These are phyloP conservation scores for Talaromyces adpressus DNA, from an alignment of 495 filamentous ascomycete genomes.

Conservation along the genomic window DNA sequence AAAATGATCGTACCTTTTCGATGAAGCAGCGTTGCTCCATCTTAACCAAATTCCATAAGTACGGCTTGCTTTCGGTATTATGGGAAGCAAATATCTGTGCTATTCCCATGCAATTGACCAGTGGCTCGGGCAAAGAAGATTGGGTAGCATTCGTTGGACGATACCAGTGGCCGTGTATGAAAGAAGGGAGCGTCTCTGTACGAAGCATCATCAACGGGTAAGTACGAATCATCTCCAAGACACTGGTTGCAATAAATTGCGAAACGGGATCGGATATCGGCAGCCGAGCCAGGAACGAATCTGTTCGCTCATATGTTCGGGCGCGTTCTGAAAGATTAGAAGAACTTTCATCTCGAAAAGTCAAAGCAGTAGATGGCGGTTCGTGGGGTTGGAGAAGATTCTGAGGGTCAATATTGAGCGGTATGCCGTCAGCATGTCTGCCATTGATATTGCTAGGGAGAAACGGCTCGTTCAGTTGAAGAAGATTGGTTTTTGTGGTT, in stretches of 20 bases:
- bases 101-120: constrained; percentile 16
- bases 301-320: not conserved
- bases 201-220: constrained; percentile 19
- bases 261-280: constrained; percentile 3
- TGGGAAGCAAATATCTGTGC: constrained; percentile 15
- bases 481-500: not conserved
- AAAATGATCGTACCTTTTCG: constrained; percentile 7
- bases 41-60: constrained; percentile 11
- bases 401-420: not conserved
- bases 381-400: not conserved
- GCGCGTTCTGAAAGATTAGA: not conserved
- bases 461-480: not conserved
- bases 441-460: not conserved
- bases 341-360: not conserved
- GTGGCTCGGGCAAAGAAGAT: constrained; percentile 6
- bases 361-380: not conserved
- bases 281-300: not conserved
- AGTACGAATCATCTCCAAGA: constrained; percentile 10
- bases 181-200: constrained; percentile 15
- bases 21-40: constrained; percentile 2
- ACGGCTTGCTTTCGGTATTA: constrained; percentile 11
- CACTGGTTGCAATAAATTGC: not conserved
- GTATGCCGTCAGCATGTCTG: too few relatives aligned
- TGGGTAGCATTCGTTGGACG: not conserved
- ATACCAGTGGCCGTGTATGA: constrained; percentile 15